Evolutionary conservation across 2,329 filamentous ascomycete species (phyloP).

Genomic region (Drechslera avenae): DNA sequence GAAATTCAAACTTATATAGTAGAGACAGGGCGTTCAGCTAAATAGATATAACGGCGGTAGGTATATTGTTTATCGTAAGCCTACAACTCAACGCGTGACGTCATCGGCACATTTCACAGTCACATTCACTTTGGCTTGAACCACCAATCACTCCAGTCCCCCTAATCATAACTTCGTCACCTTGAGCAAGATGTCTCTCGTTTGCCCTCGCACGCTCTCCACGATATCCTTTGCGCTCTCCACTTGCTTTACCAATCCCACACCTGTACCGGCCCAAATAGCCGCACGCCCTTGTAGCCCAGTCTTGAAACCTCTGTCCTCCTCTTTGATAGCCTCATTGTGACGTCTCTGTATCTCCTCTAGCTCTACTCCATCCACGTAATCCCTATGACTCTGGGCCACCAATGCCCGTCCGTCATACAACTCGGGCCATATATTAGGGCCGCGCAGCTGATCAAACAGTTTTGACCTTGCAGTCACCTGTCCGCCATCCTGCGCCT

Average conservation of each 20-base stretch:
- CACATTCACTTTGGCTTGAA: no score
- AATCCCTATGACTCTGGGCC: conserved; percentile 57
- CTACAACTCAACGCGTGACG: no score
- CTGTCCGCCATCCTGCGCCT: conserved; percentile 56
- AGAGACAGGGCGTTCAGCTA: no score
- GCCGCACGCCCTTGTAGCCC: conserved; percentile 58
- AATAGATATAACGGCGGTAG: no score
- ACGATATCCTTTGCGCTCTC: conserved; percentile 60
- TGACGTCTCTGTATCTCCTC: conserved; percentile 52
- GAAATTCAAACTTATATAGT: no score
- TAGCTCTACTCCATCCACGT: conserved; percentile 45
- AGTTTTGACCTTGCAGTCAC: conserved; percentile 56
- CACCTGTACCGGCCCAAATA: conserved; percentile 64
- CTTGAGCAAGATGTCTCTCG: conserved; percentile 39
- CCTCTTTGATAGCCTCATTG: conserved; percentile 54
- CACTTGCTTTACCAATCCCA: conserved; percentile 61
- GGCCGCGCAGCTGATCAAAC: conserved; percentile 61
- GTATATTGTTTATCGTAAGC: no score
- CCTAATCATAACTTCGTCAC: conserved; percentile 1
- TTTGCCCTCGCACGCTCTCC: conserved; percentile 47
- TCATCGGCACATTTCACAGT: no score
- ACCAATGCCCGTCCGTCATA: conserved; percentile 64
- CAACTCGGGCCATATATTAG: conserved; percentile 61
- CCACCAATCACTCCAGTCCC: no score
- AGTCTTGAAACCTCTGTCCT: conserved; percentile 58